phyloP scores from a whole-genome alignment of 2,329 filamentous ascomycete species.

The Aspergillus eucalypticola region DNA sequence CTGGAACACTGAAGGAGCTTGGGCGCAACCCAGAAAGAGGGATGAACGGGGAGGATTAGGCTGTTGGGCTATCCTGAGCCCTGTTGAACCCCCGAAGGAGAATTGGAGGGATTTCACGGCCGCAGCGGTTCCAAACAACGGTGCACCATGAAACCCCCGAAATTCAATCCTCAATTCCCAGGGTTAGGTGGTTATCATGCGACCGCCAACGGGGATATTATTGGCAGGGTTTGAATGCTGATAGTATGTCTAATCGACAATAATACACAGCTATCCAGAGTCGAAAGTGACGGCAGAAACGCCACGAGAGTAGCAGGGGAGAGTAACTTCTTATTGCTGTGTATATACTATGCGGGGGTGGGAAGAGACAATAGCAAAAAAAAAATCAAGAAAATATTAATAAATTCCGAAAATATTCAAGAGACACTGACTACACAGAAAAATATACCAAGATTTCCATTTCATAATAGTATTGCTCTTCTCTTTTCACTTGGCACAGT shows the following conservation, averaged over 20 bases:
- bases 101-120: conserved; percentile 6
- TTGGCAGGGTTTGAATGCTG: not conserved
- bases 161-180: not conserved
- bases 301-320: too few species aligned
- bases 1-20: conserved; percentile 6
- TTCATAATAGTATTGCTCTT: too few species aligned
- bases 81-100: not conserved
- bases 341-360: not conserved
- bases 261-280: too few species aligned
- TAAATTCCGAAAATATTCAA: too few species aligned
- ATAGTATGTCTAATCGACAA: not conserved
- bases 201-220: not conserved
- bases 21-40: not conserved
- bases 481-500: too few species aligned
- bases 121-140: not conserved
- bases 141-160: not conserved
- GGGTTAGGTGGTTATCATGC: not conserved
- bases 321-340: not conserved
- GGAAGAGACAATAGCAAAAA: too few species aligned
- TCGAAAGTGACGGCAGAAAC: too few species aligned
- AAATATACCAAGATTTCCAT: too few species aligned
- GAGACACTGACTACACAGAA: too few species aligned
- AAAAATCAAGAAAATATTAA: too few species aligned
- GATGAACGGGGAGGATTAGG: not conserved
- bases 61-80: not conserved